These are phyloP conservation scores for Brassica nigra DNA, from an alignment of 345 rosid species.

Conservation along the genomic window DNA sequence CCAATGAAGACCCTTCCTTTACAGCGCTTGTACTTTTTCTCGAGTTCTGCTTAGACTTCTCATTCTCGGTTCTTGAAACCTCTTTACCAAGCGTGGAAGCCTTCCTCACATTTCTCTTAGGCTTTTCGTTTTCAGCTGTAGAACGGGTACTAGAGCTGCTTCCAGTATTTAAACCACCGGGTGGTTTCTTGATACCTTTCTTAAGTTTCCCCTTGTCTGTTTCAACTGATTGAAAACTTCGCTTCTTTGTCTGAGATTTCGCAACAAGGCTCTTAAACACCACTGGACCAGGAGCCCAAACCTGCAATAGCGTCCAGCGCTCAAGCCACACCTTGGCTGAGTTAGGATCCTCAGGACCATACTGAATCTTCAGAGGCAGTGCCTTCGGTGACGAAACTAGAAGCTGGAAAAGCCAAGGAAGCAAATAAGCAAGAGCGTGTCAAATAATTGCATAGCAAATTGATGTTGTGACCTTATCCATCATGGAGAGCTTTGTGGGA, in stretches of 20 bases:
- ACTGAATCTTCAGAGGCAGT: conserved; percentile 55
- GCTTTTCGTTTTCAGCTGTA: conserved; percentile 47
- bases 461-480: conserved; percentile 55
- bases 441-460: background rate
- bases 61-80: conserved; percentile 49
- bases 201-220: conserved; percentile 46
- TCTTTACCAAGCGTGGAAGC: conserved; percentile 51
- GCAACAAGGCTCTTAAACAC: conserved; percentile 39
- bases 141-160: conserved; percentile 43
- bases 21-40: conserved; percentile 51
- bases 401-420: conserved; percentile 52
- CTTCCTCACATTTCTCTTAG: conserved; percentile 54
- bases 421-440: conserved; percentile 11
- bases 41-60: conserved; percentile 52
- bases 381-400: conserved; percentile 49
- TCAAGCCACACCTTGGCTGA: conserved; percentile 65
- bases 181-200: conserved; percentile 50
- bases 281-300: conserved; percentile 56
- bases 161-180: conserved; percentile 44
- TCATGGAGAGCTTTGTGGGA: conserved; percentile 50
- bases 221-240: conserved; percentile 44
- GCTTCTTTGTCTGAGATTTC: conserved; percentile 45
- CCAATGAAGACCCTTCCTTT: conserved; percentile 49
- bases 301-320: conserved; percentile 66
- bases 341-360: conserved; percentile 60